Conservation (phyloP, 2,329 filamentous ascomycete species). For the Cladophialophora carrionii region DNA sequence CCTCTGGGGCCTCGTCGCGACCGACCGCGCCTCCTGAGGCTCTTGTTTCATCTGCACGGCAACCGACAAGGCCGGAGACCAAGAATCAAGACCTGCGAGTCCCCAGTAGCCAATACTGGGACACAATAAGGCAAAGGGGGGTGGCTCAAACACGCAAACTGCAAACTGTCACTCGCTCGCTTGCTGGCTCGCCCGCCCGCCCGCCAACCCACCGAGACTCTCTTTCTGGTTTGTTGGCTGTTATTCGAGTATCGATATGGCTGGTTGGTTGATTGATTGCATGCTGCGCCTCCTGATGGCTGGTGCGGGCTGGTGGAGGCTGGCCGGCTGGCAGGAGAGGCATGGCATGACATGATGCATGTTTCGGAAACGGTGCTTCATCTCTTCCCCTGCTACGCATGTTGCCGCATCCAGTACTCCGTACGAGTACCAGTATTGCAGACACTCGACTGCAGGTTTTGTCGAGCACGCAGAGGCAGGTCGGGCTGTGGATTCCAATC, state of each 20-base stretch:
- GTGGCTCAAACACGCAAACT: neutral
- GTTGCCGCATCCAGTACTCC: too few relatives aligned
- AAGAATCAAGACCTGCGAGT: neutral
- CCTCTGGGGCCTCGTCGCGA: neutral
- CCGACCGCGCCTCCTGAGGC: neutral
- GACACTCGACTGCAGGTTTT: neutral
- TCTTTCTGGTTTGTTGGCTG: neutral
- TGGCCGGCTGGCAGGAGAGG: neutral
- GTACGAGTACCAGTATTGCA: neutral
- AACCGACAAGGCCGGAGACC: neutral
- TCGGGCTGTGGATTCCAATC: too few relatives aligned
- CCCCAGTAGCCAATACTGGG: too few relatives aligned
- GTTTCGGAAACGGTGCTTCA: neutral
- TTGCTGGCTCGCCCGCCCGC: too few relatives aligned
- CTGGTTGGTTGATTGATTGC: neutral
- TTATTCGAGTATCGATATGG: neutral
- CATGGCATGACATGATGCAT: neutral
- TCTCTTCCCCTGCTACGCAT: neutral
- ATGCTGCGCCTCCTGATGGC: neutral
- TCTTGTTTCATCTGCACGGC: constrained; percentile 10
- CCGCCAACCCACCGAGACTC: neutral
- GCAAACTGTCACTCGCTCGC: neutral
- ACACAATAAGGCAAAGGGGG: neutral
- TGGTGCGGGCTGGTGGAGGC: neutral
- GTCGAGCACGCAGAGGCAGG: too few relatives aligned